Evolutionary conservation across 441 rosid genomes (phyloP).

Genomic region (Oxalis stricta): DNA sequence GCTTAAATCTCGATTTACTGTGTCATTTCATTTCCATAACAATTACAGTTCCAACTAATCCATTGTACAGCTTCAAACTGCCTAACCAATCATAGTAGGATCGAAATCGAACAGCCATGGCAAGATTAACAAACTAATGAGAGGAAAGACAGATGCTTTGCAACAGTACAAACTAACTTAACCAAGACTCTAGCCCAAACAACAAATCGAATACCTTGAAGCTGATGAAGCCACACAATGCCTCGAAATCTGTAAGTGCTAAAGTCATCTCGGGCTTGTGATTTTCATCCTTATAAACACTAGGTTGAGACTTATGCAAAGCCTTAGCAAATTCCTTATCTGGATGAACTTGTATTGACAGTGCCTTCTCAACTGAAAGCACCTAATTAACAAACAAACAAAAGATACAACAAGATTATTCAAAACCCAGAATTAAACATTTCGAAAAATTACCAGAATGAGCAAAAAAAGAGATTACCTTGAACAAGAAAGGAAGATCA

Average conservation of each 20-base stretch:
- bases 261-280: constrained; percentile 31
- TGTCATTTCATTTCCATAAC: neutral
- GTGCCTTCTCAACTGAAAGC: constrained; percentile 19
- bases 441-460: neutral
- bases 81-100: no score
- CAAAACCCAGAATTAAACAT: neutral
- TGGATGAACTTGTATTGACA: constrained; percentile 27
- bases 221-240: constrained; percentile 21
- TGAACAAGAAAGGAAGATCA: constrained; percentile 28
- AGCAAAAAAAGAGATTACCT: constrained; percentile 8
- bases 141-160: no score
- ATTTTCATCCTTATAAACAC: constrained; percentile 20
- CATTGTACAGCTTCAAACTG: no score
- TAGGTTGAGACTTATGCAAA: constrained; percentile 15
- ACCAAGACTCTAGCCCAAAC: no score
- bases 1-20: neutral
- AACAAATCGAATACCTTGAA: constrained; percentile 8
- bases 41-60: neutral
- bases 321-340: constrained; percentile 18
- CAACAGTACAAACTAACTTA: no score
- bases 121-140: no score
- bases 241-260: constrained; percentile 23
- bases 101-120: no score
- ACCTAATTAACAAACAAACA: constrained; percentile 10
- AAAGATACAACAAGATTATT: neutral